Conservation (phyloP, 2,329 filamentous ascomycete species). For the Aspergillus sp. region DNA sequence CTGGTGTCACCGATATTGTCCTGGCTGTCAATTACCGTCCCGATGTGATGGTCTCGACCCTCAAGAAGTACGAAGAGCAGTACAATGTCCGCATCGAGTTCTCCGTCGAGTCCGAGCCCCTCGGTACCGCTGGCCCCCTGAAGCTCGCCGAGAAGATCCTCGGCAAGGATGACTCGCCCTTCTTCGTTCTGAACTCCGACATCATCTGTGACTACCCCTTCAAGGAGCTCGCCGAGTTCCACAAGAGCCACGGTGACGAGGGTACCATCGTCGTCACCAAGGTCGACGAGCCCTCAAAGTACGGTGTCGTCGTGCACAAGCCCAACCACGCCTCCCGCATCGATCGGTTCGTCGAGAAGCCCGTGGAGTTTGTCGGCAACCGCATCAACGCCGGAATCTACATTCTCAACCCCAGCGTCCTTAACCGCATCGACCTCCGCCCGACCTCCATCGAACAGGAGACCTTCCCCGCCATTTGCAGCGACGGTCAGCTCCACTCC, state of each 20-base stretch:
- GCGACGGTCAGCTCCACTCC: constrained; percentile 86
- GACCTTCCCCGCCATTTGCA: constrained; percentile 92
- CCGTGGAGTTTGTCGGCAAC: constrained; percentile 97
- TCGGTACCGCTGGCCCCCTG: constrained; percentile 90
- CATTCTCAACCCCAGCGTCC: constrained; percentile 89
- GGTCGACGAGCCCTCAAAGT: constrained; percentile 98
- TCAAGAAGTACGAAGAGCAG: constrained; percentile 90
- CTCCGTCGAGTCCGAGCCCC: constrained; percentile 91
- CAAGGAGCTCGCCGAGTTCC: constrained; percentile 83
- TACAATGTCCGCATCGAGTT: constrained; percentile 96
- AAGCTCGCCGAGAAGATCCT: constrained; percentile 93
- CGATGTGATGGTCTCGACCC: constrained; percentile 92
- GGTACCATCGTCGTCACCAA: constrained; percentile 98
- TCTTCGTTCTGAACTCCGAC: constrained; percentile 98
- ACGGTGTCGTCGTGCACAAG: constrained; percentile 97
- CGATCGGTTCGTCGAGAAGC: constrained; percentile 99
- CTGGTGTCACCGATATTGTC: constrained; percentile 95
- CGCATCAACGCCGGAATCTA: constrained; percentile 98
- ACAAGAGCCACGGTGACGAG: constrained; percentile 89
- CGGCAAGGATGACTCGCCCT: constrained; percentile 87
- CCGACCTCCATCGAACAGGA: constrained; percentile 98
- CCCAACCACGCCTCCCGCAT: constrained; percentile 86
- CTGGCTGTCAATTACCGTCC: constrained; percentile 98
- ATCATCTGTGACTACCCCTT: constrained; percentile 99
- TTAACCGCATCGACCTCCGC: constrained; percentile 89